Percentiles rank a stretch among this genome's conserved stretches.
Conservation (phyloP, 176 grass and related monocot species). For the Hordeum marinum region DNA sequence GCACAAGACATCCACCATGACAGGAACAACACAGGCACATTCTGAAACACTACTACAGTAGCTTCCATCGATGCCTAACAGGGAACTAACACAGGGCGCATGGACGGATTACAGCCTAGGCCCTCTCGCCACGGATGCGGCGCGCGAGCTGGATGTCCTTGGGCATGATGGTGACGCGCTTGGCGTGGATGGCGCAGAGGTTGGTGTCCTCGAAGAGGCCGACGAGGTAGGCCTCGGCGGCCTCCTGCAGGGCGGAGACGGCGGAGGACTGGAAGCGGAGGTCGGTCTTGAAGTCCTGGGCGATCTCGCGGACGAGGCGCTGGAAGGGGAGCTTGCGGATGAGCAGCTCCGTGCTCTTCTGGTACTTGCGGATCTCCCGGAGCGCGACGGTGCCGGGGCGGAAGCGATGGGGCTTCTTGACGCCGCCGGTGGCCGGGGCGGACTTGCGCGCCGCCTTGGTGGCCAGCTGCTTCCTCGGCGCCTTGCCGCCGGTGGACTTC, state of each 20-base stretch:
- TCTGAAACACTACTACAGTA: no score
- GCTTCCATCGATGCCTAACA: not conserved
- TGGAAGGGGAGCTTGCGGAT: conserved; percentile 78
- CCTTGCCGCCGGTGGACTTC: conserved; percentile 70
- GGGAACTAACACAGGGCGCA: not conserved
- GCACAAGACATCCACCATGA: no score
- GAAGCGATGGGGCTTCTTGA: conserved; percentile 82
- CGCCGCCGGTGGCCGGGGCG: conserved; percentile 51
- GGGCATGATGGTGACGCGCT: conserved; percentile 75
- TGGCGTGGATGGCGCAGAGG: conserved; percentile 73
- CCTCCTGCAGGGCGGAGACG: conserved; percentile 61
- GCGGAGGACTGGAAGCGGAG: conserved; percentile 68
- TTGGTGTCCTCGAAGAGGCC: conserved; percentile 76
- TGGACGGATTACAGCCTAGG: not conserved
- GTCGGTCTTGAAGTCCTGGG: conserved; percentile 69
- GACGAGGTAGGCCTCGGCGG: conserved; percentile 63
- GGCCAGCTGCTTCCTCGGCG: conserved; percentile 59
- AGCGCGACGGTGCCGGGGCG: conserved; percentile 63
- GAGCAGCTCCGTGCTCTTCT: conserved; percentile 72
- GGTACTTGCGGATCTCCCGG: conserved; percentile 74
- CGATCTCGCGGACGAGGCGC: conserved; percentile 56
- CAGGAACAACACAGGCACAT: no score
- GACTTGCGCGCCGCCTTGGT: conserved; percentile 68
- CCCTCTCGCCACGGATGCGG: conserved; percentile 65
- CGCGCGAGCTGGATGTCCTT: conserved; percentile 72